Conservation (phyloP, 2,329 filamentous ascomycete genomes). For the Aspergillus fischeri region DNA sequence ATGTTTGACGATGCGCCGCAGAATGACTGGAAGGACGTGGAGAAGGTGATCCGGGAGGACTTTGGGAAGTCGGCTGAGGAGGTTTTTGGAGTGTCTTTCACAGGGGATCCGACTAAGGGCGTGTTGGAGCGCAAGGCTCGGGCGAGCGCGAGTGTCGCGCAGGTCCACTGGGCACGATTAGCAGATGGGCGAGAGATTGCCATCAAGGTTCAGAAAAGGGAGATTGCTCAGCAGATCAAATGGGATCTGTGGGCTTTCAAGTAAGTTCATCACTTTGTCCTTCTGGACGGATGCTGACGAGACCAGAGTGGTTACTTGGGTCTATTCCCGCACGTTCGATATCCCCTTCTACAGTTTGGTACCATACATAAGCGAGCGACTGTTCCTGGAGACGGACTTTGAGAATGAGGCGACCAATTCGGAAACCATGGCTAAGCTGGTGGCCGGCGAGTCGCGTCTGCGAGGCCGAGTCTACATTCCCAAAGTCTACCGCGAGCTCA, state of each 20-base stretch:
- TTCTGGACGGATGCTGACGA: conserved; percentile 1
- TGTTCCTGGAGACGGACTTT: conserved; percentile 92
- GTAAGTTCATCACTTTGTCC: conserved; percentile 40
- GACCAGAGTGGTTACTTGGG: conserved; percentile 67
- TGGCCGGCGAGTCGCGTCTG: conserved; percentile 71
- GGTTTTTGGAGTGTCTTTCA: conserved; percentile 86
- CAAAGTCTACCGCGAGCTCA: conserved; percentile 75
- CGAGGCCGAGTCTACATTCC: conserved; percentile 84
- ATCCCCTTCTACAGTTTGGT: conserved; percentile 89
- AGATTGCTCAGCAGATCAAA: conserved; percentile 83
- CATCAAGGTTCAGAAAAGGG: conserved; percentile 92
- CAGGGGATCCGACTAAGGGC: conserved; percentile 58
- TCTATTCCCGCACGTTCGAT: conserved; percentile 85
- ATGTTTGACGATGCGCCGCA: conserved; percentile 99
- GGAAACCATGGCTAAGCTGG: conserved; percentile 73
- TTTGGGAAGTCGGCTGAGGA: conserved; percentile 83
- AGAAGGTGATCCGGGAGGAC: conserved; percentile 80
- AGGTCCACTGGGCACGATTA: conserved; percentile 91
- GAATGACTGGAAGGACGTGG: conserved; percentile 80
- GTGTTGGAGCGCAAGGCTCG: conserved; percentile 67
- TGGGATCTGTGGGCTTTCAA: conserved; percentile 98
- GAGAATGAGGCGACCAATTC: conserved; percentile 86
- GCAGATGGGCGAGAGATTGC: conserved; percentile 87
- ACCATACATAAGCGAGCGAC: conserved; percentile 87
- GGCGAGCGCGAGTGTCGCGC: conserved; percentile 84